Conservation (phyloP, 345 rosid genomes). For the Cardiospermum halicacabum region DNA sequence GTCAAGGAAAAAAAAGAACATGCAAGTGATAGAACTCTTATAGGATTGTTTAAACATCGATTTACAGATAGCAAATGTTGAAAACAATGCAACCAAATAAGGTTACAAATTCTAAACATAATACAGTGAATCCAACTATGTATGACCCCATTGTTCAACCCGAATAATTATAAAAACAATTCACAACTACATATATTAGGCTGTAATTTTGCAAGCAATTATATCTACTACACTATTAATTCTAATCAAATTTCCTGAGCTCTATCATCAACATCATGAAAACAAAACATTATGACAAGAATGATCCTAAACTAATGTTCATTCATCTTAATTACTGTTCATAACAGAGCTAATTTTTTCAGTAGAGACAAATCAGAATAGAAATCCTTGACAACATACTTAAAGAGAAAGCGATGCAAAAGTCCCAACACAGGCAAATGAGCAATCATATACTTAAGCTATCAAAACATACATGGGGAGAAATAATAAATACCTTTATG, state of each 20-base stretch:
- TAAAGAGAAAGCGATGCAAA: too few relatives aligned
- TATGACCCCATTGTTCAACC: neutral
- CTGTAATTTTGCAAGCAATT: too few relatives aligned
- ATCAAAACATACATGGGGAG: neutral
- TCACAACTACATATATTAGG: too few relatives aligned
- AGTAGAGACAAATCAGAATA: neutral
- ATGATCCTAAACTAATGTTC: neutral
- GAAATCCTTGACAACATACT: too few relatives aligned
- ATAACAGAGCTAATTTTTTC: neutral
- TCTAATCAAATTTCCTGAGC: too few relatives aligned
- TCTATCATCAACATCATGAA: too few relatives aligned
- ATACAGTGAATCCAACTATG: neutral
- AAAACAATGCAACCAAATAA: neutral
- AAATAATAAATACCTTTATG: conserved; percentile 49
- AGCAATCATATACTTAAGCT: neutral
- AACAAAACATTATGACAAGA: neutral
- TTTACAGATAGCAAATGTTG: neutral
- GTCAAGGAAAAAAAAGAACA: too few relatives aligned
- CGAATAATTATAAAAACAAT: neutral
- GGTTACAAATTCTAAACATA: neutral
- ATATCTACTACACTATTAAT: too few relatives aligned
- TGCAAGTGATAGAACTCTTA: too few relatives aligned
- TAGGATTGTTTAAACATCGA: too few relatives aligned
- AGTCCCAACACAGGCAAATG: neutral
- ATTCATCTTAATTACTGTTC: neutral